phyloP scores from a whole-genome alignment of 805 yeast species.

The Tetrapisispora phaffii region DNA sequence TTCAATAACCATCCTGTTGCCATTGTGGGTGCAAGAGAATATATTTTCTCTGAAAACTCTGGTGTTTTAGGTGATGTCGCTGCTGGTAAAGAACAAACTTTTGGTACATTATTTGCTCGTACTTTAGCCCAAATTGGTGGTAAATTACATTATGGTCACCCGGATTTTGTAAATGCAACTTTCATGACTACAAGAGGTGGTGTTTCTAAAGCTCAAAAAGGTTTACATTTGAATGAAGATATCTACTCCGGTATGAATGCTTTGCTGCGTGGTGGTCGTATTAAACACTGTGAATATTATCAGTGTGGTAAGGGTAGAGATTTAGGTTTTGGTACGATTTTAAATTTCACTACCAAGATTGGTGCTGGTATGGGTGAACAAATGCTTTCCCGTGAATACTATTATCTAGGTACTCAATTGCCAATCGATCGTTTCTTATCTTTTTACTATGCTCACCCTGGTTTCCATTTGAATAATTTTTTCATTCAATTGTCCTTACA shows the following conservation, averaged over 20 bases:
- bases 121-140: slow-evolving; percentile 91
- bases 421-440: slow-evolving; percentile 85
- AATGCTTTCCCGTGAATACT: slow-evolving; percentile 82
- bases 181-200: slow-evolving; percentile 96
- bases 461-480: slow-evolving; percentile 84
- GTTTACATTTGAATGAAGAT: slow-evolving; percentile 88
- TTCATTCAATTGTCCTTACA: slow-evolving; percentile 80
- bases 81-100: slow-evolving; percentile 95
- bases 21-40: slow-evolving; percentile 89
- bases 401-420: slow-evolving; percentile 77
- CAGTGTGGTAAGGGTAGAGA: slow-evolving; percentile 98
- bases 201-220: slow-evolving; percentile 88
- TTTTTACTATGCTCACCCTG: slow-evolving; percentile 93
- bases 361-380: slow-evolving; percentile 99
- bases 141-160: slow-evolving; percentile 92
- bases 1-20: slow-evolving; percentile 81
- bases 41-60: slow-evolving; percentile 83
- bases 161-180: slow-evolving; percentile 82
- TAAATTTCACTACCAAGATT: slow-evolving; percentile 88
- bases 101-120: slow-evolving; percentile 90
- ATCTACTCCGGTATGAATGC: slow-evolving; percentile 95
- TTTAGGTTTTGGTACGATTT: slow-evolving; percentile 82
- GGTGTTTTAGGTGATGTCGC: slow-evolving; percentile 94
- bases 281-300: slow-evolving; percentile 88
- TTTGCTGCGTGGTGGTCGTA: slow-evolving; percentile 78